Conservation (phyloP, 768 basidiomycete genomes). For the Royoungia palumana region DNA sequence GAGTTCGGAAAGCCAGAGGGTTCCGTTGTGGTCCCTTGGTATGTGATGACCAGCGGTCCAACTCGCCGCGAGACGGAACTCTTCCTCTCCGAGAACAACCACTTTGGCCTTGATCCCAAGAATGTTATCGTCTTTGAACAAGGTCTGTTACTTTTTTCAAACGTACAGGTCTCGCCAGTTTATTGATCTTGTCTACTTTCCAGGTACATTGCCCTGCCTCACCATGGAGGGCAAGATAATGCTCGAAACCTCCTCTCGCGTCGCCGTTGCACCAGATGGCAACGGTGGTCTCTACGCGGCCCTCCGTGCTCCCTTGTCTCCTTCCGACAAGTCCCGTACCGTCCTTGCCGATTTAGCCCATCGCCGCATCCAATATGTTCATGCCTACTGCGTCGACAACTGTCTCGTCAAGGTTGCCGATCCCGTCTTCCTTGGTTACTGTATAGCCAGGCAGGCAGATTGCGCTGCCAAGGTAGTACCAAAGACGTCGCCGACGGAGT, state of each 20-base stretch:
- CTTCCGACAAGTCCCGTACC: slow-evolving; percentile 55
- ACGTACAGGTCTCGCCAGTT: background rate
- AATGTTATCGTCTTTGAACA: slow-evolving; percentile 96
- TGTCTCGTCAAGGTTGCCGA: slow-evolving; percentile 97
- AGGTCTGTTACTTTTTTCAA: slow-evolving; percentile 48
- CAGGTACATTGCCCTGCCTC: slow-evolving; percentile 94
- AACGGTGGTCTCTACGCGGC: slow-evolving; percentile 98
- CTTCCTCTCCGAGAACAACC: slow-evolving; percentile 74
- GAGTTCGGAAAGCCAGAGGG: slow-evolving; percentile 48
- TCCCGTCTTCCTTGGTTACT: slow-evolving; percentile 94
- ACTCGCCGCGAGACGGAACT: slow-evolving; percentile 82
- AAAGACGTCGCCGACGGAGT: slow-evolving; percentile 80
- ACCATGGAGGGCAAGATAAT: slow-evolving; percentile 92
- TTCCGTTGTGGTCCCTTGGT: slow-evolving; percentile 86
- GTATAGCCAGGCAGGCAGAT: slow-evolving; percentile 82
- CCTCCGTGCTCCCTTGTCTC: slow-evolving; percentile 70
- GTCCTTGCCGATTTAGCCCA: slow-evolving; percentile 80
- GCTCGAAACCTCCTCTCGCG: slow-evolving; percentile 68
- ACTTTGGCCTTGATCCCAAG: slow-evolving; percentile 76
- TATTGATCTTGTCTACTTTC: background rate
- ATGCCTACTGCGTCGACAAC: slow-evolving; percentile 98
- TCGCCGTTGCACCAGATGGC: slow-evolving; percentile 97
- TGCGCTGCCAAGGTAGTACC: slow-evolving; percentile 97
- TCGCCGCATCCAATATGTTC: slow-evolving; percentile 82
- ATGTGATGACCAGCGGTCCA: slow-evolving; percentile 98